A percentile compares a stretch with the other conserved stretches of the same genome.
These are phyloP conservation scores for Prunus fruticosa DNA, from an alignment of 306 rosid genomes.

Conservation along the genomic window DNA sequence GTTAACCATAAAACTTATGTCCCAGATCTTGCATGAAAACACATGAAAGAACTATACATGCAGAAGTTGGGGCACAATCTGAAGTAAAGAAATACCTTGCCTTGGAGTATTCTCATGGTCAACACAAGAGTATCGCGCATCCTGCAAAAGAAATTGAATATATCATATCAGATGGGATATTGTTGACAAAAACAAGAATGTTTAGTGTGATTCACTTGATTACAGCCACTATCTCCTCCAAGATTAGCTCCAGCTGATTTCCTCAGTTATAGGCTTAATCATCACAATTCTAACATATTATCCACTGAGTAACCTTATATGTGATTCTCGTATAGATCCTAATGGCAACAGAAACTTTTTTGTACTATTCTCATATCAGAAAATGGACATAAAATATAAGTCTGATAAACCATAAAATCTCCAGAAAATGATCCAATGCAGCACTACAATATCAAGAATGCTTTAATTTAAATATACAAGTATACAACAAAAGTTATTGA, in stretches of 20 bases:
- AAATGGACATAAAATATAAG: neutral
- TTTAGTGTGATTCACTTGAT: neutral
- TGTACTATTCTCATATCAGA: neutral
- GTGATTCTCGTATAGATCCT: neutral
- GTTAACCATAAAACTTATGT: neutral
- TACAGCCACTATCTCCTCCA: too few species aligned
- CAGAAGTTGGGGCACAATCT: neutral
- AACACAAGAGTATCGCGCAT: slow-evolving; percentile 86
- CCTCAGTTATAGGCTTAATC: too few species aligned
- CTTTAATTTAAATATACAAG: neutral
- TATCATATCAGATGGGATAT: slow-evolving; percentile 11
- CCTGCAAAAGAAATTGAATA: slow-evolving; percentile 33
- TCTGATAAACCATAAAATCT: neutral
- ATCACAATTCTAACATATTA: neutral
- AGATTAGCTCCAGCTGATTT: too few species aligned
- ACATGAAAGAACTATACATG: neutral
- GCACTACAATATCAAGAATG: neutral
- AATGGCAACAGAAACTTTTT: neutral
- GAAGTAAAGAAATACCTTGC: slow-evolving; percentile 58
- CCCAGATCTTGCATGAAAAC: neutral
- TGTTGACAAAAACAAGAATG: neutral
- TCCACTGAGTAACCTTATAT: neutral
- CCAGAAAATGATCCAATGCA: neutral
- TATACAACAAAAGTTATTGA: neutral
- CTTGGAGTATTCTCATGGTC: slow-evolving; percentile 87